phyloP scores from a whole-genome alignment of 306 rosid species.

The Vigna reflexopilosa region DNA sequence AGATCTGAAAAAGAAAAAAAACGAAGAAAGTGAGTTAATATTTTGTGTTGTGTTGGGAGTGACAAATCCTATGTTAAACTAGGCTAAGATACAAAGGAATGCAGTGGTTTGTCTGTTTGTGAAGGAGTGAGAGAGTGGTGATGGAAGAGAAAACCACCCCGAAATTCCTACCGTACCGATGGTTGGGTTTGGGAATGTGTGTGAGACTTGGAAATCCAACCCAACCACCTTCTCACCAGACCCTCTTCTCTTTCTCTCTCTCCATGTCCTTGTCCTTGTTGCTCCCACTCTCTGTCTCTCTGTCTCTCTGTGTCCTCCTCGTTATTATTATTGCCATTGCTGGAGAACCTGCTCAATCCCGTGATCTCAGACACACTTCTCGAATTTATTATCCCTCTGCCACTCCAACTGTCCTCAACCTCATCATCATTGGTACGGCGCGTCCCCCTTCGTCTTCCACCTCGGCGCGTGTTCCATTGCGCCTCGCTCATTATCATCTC shows the following conservation, averaged over 20 bases:
- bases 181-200: constrained; percentile 8
- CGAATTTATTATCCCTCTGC: constrained; percentile 59
- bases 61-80: neutral
- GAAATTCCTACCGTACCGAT: constrained; percentile 40
- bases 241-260: constrained; percentile 42
- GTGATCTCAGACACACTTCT: constrained; percentile 89
- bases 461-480: constrained; percentile 24
- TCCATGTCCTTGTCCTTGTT: neutral
- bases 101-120: neutral
- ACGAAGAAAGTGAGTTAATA: neutral
- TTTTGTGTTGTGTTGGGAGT: neutral
- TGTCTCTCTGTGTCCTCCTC: neutral
- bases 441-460: neutral
- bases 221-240: constrained; percentile 55
- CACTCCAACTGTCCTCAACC: constrained; percentile 48
- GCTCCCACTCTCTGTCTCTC: neutral
- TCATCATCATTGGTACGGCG: neutral
- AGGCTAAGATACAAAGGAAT: neutral
- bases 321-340: neutral
- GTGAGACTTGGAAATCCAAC: constrained; percentile 59
- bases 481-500: constrained; percentile 67
- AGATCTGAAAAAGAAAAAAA: neutral
- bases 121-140: no score
- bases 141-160: no score
- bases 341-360: constrained; percentile 66